These are phyloP conservation scores for Pichia thaimueangensis DNA, from an alignment of 805 yeast species.

Conservation along the genomic window DNA sequence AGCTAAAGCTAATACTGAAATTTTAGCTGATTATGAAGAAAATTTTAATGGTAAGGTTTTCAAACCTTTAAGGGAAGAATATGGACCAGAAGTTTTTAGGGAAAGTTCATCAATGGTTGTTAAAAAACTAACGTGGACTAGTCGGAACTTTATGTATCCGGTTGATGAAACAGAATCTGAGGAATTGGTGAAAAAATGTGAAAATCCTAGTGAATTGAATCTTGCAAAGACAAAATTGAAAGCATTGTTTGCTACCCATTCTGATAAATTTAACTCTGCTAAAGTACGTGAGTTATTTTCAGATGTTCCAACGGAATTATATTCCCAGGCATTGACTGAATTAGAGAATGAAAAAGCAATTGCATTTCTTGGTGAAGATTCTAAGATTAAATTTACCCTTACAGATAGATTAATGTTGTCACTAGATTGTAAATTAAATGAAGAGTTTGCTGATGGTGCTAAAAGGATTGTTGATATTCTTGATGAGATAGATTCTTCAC, in stretches of 20 bases:
- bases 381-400: conserved; percentile 49
- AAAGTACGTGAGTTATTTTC: conserved; percentile 43
- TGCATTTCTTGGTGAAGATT: conserved; percentile 39
- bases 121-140: conserved; percentile 50
- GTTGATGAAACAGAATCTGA: conserved; percentile 16
- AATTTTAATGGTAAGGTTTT: conserved; percentile 44
- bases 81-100: conserved; percentile 38
- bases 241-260: conserved; percentile 53
- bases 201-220: conserved; percentile 24
- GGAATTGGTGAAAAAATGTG: conserved; percentile 1
- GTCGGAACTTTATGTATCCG: conserved; percentile 38
- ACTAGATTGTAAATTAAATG: conserved; percentile 35
- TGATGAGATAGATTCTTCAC: conserved; percentile 21
- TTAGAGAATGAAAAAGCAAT: conserved; percentile 54
- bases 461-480: conserved; percentile 37
- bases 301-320: conserved; percentile 38
- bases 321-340: conserved; percentile 42
- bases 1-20: conserved; percentile 15
- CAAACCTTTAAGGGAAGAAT: conserved; percentile 25
- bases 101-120: conserved; percentile 60
- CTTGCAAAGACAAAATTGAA: conserved; percentile 38
- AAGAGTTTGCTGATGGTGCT: conserved; percentile 39
- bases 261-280: conserved; percentile 39
- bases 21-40: conserved; percentile 37
- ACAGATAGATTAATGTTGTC: conserved; percentile 45